Evolutionary conservation across 495 filamentous ascomycete species (phyloP), one percentile per base, ranked within the genome.

Genomic region (Clohesyomyces aquaticus): DNA sequence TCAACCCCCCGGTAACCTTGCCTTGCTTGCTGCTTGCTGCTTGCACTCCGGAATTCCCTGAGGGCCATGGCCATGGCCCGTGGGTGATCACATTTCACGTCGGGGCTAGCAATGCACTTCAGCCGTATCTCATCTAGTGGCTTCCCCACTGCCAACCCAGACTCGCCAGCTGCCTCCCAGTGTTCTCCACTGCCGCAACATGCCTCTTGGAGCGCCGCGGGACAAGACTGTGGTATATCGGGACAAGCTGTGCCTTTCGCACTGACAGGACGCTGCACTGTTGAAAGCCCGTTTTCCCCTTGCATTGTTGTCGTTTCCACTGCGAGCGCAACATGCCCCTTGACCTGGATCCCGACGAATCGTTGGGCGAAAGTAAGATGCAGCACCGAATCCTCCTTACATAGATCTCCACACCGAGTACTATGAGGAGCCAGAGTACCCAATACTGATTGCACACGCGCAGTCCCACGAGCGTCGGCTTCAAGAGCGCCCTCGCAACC

Each of bases 401-500:
- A 14, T 19, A n/a, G 42, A 4, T 4, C 22, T 19, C 49, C 49
- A 29, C 14, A n/a, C 27, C 10, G 25, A 32, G 26, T 28, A 28
- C 49, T 28, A 28, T 28, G 14, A 27, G 49, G 10, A 29, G 25
- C 49, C 27, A n/a, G 23, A 6, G 23, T 32, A 8, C 49, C 49
- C 43, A 47, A 22, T n/a, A 18, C 16, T 22, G 21, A 22, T n/a
- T 6, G n/a, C 43, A 18, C 8, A 4, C 14, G 43, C 4, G 29
- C 51, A 55, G 51, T n/a, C n/a, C 19, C 29, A 10, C 51, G 3
- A 41, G 51, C 49, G 8, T 55, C 59, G 21, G 45, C 50, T 1
- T 28, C 49, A n/a, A 32, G n/a, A 14, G n/a, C 41, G 19, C 28
- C 27, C 38, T 28, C 53, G 8, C 18, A 54, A 28, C 11, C 49